These are phyloP conservation scores for Mycena latifolia DNA, from an alignment of 768 basidiomycete species.

Conservation along the genomic window DNA sequence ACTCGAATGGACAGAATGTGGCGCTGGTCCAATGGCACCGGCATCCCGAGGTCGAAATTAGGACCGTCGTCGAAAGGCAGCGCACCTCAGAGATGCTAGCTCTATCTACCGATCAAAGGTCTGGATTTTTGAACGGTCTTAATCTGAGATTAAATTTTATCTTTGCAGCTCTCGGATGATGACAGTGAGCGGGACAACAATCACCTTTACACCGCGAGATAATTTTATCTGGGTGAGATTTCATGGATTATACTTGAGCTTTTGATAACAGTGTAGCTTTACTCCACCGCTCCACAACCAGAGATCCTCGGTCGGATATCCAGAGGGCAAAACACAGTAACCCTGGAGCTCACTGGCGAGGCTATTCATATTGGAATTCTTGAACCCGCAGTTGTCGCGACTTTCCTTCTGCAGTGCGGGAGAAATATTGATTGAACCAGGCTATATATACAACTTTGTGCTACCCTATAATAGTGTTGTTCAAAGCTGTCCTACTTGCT, in stretches of 20 bases:
- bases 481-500: too few relatives aligned
- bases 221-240: constrained; percentile 38
- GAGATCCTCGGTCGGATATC: constrained; percentile 56
- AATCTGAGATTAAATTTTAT: too few relatives aligned
- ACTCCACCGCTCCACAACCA: constrained; percentile 20
- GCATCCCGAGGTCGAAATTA: constrained; percentile 50
- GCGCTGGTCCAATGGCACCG: constrained; percentile 57
- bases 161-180: constrained; percentile 26
- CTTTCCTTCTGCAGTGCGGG: constrained; percentile 59
- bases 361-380: constrained; percentile 61
- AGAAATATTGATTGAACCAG: constrained; percentile 55
- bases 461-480: too few relatives aligned
- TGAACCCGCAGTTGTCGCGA: constrained; percentile 57
- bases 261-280: neutral
- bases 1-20: constrained; percentile 49
- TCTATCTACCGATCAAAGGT: constrained; percentile 54
- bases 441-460: too few relatives aligned
- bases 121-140: too few relatives aligned
- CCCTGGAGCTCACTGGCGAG: constrained; percentile 60
- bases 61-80: constrained; percentile 47
- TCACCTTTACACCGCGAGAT: constrained; percentile 30
- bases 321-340: constrained; percentile 40
- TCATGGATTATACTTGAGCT: too few relatives aligned
- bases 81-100: constrained; percentile 54
- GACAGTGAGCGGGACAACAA: constrained; percentile 14